Base-by-base conservation (phyloP, 352 stramenopile genomes). In the Elongisporangium anandrum region DNA sequence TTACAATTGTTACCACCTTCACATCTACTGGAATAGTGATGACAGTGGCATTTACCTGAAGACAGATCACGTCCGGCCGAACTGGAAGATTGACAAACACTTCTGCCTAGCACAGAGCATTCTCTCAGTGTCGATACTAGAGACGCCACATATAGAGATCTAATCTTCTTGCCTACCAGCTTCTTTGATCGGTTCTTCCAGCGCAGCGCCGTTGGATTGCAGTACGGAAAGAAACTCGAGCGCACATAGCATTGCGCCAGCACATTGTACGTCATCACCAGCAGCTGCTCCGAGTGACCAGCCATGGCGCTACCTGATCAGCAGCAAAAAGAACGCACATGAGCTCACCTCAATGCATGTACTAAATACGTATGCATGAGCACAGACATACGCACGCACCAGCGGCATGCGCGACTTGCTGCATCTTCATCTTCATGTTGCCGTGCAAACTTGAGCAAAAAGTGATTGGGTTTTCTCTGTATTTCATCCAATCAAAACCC, bases 251-350 rank as follows among this genome's bases (percentile, higher is more conserved):
- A 86, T 60, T 95, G 85, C 29, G 85, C 85, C 29, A 95, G 68
- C 51, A 93, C 85, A 55, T 95, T 95, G 69, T 92, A 95, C 63
- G 83, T 92, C 84, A 95, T 92, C n/a, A 95, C 79, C 2, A 66
- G 54, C 59, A 92, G 68, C 52, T 66, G 73, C n/a, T 79, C 72
- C 29, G 52, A 57, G 5, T 39, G 56, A 26, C 39, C 64, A 64
- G 24, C 9, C 23, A 47, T 22, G 4, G 19, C 49, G 56, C 56
- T 24, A 16, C 23, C 15, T 21, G 19, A n/a, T 41, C 57, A 56
- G 9, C 10, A 47, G 8, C 15, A 23, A 55, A 57, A 29, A n/a
- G n/a, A n/a, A n/a, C n/a, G n/a, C 10, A 3, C 24, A 50, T 13
- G 20, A 34, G 15, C 12, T 2, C 56, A 53, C 6, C 2, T 21